Percentiles rank a stretch among this genome's conserved stretches.
Conservation (phyloP, 768 basidiomycete species). For the Myochromella boudieri region DNA sequence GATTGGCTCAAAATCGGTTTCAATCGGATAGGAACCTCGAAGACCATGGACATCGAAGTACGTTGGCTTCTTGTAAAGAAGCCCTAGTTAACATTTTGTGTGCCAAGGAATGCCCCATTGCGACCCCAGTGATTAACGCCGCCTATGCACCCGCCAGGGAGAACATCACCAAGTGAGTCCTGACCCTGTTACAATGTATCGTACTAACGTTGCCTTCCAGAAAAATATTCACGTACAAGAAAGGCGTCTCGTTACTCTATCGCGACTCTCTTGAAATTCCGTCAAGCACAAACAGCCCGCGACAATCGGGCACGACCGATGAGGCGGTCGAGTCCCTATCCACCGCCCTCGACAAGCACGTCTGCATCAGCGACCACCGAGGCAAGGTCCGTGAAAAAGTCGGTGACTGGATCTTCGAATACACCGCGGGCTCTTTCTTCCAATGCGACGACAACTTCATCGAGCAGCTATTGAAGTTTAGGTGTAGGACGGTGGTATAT, state of each 20-base stretch:
- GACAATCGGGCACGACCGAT: conserved; percentile 21
- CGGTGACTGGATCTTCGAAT: conserved; percentile 80
- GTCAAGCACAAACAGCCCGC: conserved; percentile 21
- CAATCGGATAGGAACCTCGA: conserved; percentile 71
- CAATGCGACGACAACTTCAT: conserved; percentile 87
- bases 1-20: conserved; percentile 88
- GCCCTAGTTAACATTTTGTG: not conserved
- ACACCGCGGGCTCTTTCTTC: conserved; percentile 89
- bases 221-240: conserved; percentile 77
- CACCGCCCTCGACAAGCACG: conserved; percentile 50
- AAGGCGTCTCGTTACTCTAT: conserved; percentile 86
- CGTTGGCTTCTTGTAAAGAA: conserved; percentile 6
- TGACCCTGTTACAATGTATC: not conserved
- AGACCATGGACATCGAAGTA: conserved; percentile 91
- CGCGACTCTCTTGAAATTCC: conserved; percentile 67
- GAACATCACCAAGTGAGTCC: conserved; percentile 63
- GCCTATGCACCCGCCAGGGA: conserved; percentile 61
- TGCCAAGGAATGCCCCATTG: conserved; percentile 85
- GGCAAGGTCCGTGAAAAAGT: conserved; percentile 82
- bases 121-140: conserved; percentile 76
- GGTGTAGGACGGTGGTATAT: conserved; percentile 73
- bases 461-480: conserved; percentile 71
- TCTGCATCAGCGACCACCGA: conserved; percentile 85
- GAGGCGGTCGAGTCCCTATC: conserved; percentile 35
- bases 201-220: conserved; percentile 36